Conservation (phyloP, 768 basidiomycete genomes). For the Neoboletus magnificus region DNA sequence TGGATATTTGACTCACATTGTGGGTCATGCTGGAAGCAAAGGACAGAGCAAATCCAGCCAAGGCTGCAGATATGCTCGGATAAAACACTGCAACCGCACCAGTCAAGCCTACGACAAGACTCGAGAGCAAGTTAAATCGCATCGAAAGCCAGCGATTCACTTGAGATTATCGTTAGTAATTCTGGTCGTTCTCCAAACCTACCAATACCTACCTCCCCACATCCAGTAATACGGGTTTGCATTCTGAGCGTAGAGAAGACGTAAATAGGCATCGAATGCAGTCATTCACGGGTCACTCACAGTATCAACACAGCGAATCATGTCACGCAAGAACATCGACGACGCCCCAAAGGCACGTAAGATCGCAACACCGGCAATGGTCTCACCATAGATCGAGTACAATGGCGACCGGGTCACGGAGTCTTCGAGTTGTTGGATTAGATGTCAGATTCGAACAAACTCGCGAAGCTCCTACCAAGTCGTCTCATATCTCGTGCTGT, state of each 20-base stretch:
- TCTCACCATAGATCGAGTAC: constrained; percentile 47
- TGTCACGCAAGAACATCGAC: constrained; percentile 81
- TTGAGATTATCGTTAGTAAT: constrained; percentile 26
- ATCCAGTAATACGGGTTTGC: constrained; percentile 85
- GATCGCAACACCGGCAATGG: constrained; percentile 49
- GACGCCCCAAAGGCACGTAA: constrained; percentile 86
- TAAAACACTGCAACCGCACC: constrained; percentile 64
- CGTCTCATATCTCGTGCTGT: constrained; percentile 85
- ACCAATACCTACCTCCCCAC: constrained; percentile 63
- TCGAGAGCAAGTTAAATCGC: constrained; percentile 81
- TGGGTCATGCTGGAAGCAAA: constrained; percentile 75
- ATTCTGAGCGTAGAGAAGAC: constrained; percentile 34
- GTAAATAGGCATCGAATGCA: not conserved
- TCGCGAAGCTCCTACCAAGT: constrained; percentile 45
- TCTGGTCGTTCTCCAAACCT: not conserved
- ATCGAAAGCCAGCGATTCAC: constrained; percentile 90
- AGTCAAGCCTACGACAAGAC: constrained; percentile 68
- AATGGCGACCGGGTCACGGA: constrained; percentile 48
- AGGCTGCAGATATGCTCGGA: constrained; percentile 70
- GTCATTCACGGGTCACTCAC: constrained; percentile 37
- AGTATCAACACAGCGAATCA: constrained; percentile 79
- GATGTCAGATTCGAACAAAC: not conserved
- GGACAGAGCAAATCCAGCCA: constrained; percentile 83
- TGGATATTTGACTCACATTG: constrained; percentile 42
- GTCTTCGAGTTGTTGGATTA: constrained; percentile 26